These are phyloP conservation scores for Lithohypha guttulata DNA, from an alignment of 2,329 filamentous ascomycete genomes.

Conservation along the genomic window DNA sequence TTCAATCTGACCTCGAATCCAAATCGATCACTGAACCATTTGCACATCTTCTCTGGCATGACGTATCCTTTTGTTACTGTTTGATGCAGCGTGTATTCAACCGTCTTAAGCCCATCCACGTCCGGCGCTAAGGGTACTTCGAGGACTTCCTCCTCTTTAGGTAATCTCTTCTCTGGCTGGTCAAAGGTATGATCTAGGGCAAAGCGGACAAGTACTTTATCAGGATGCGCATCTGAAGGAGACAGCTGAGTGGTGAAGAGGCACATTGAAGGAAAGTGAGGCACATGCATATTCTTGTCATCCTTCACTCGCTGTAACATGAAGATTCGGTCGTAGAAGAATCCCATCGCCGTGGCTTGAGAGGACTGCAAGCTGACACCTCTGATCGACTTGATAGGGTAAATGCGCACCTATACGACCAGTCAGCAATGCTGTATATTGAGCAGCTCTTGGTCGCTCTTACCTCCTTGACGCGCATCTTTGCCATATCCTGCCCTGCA, in stretches of 20 bases:
- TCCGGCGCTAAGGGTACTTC: slow-evolving; percentile 49
- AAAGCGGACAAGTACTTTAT: slow-evolving; percentile 15
- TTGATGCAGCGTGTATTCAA: slow-evolving; percentile 49
- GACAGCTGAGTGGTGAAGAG: slow-evolving; percentile 47
- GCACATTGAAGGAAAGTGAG: slow-evolving; percentile 47
- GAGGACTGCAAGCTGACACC: slow-evolving; percentile 46
- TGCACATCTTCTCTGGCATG: slow-evolving; percentile 50
- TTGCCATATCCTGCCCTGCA: slow-evolving; percentile 2
- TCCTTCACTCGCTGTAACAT: slow-evolving; percentile 51
- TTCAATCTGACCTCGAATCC: slow-evolving; percentile 51
- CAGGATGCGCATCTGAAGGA: slow-evolving; percentile 9
- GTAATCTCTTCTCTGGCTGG: slow-evolving; percentile 14
- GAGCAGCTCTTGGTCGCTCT: no score
- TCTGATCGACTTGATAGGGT: slow-evolving; percentile 64
- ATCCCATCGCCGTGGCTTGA: slow-evolving; percentile 49
- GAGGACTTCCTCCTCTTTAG: slow-evolving; percentile 29
- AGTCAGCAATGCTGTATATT: no score
- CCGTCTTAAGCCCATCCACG: slow-evolving; percentile 33
- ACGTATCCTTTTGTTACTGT: slow-evolving; percentile 50
- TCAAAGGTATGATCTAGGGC: slow-evolving; percentile 17
- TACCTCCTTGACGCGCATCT: slow-evolving; percentile 7
- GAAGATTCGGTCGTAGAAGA: slow-evolving; percentile 57
- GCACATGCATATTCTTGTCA: slow-evolving; percentile 50
- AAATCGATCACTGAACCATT: slow-evolving; percentile 58
- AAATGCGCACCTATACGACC: slow-evolving; percentile 35